Conservation (phyloP, 805 yeast species). For the Cyberlindnera suaveolens region DNA sequence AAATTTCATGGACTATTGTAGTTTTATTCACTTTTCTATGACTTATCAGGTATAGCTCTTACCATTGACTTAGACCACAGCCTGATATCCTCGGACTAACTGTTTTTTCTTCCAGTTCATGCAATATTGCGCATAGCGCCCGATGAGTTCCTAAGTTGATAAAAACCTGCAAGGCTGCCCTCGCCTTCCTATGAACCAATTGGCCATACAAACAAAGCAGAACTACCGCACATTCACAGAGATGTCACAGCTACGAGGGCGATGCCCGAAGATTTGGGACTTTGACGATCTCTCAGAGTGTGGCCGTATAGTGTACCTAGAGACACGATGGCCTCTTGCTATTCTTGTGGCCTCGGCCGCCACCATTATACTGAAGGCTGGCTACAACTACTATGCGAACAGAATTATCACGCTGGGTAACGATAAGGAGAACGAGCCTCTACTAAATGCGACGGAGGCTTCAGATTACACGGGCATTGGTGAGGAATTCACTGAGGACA, state of each 20-base stretch:
- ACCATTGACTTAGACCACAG: too few relatives aligned
- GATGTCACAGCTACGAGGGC: conserved; percentile 1
- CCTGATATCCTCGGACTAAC: too few relatives aligned
- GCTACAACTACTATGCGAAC: conserved; percentile 6
- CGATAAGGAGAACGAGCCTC: conserved; percentile 15
- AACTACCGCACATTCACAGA: neutral
- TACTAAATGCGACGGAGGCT: conserved; percentile 3
- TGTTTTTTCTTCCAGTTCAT: too few relatives aligned
- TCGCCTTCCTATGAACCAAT: neutral
- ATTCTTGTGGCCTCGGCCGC: conserved; percentile 23
- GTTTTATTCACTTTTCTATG: too few relatives aligned
- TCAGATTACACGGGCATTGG: neutral
- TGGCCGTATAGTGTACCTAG: conserved; percentile 37
- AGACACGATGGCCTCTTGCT: conserved; percentile 30
- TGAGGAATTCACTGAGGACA: conserved; percentile 31
- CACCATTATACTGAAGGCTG: conserved; percentile 6
- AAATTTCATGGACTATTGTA: too few relatives aligned
- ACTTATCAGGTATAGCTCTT: too few relatives aligned
- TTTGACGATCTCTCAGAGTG: conserved; percentile 57
- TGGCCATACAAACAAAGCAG: neutral
- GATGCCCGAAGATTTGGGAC: conserved; percentile 36
- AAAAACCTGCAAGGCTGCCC: neutral
- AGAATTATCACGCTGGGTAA: neutral
- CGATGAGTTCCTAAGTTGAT: neutral
- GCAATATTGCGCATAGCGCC: too few relatives aligned